Evolutionary conservation across 2,329 filamentous ascomycete species (phyloP), one percentile per base, ranked within the genome.

Genomic region (Coniochaeta sp.): DNA sequence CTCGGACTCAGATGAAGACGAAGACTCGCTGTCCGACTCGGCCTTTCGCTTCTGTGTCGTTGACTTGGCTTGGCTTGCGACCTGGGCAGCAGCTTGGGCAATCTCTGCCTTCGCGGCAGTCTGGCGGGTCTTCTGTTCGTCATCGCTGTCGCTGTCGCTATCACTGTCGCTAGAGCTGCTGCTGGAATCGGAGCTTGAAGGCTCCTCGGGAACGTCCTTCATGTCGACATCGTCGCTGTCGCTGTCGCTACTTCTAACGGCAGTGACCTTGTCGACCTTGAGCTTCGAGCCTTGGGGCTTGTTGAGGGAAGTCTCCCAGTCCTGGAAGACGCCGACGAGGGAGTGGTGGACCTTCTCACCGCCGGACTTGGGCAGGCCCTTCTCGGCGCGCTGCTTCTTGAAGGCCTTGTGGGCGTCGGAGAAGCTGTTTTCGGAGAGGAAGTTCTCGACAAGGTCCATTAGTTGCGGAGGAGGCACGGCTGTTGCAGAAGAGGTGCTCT

Each of bases 351-450:
- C 55, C 54, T 65, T 66, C 27, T 50, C 52, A 26, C n/a, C n/a
- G 24, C 22, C 48, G 47, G 55, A 51, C 55, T 55, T 63, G 61
- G 71, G 64, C 73, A 73, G 78, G 49, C 73, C 75, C 57, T 77
- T 76, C 67, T 71, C 74, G 63, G 69, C 76, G 50, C 79, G 73
- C 63, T 89, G 82, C 63, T 83, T 81, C 59, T 75, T 73, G 61
- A 90, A 85, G 5, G 81, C 78, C 53, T 75, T 71, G 61, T 78
- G 79, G 45, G 86, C 80, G 53, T 75, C 73, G 47, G 74, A 67
- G 60, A 88, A 86, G n/a, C 81, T 78, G 65, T 86, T 77, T 45
- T 85, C 77, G 38, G 76, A 75, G 48, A 91, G 74, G 66, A 90
- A 91, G 20, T 71, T 68, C 56, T 82, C 81, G 60, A 91, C 77